Base-by-base conservation (phyloP, 2,329 filamentous ascomycete genomes). In the Dryadomyces quercivorus region DNA sequence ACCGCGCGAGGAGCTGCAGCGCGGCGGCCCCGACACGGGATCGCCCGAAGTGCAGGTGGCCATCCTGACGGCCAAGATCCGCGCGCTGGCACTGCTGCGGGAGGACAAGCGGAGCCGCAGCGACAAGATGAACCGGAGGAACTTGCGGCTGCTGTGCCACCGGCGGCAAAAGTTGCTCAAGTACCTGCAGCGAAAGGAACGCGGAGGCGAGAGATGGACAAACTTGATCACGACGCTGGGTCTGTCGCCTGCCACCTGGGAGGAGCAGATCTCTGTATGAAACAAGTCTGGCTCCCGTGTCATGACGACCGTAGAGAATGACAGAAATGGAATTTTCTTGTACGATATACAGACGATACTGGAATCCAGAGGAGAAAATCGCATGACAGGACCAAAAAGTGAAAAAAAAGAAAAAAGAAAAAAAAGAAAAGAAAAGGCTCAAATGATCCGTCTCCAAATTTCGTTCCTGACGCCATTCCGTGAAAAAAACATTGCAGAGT, bases 21-120 rank as follows among this genome's bases (percentile, higher is more conserved):
- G 94, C 36, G 82, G 84, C n/a, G 93, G 93, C 0, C 86, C 86
- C 5, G 93, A 98, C 66, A 98, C 92, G 1, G 93, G 93, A 40
- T 95, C 88, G 63, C 88, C 88, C 7, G 93, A 98, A 71, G 94
- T 98, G n/a, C 93, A 98, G 74, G 89, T 94, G 61, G 91, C 90
- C 48, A 94, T 98, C 62, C 70, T 98, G 67, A 98, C 93, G 3
- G 81, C 89, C 55, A 97, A 96, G 77, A 98, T 98, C 66, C 78
- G 88, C 59, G 83, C 85, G 22, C 69, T 98, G 51, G 84, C 86
- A 16, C 77, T 86, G 61, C 83, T 85, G 60, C 70, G 95, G 52
- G 77, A 85, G 64, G 76, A 73, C 45, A 78, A 82, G 57, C 71
- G 75, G 61, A 88, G 85, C 5, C 81, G 86, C 68, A 89, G 85